phyloP scores from a whole-genome alignment of 768 basidiomycete species.

The Amanita jacksonii region DNA sequence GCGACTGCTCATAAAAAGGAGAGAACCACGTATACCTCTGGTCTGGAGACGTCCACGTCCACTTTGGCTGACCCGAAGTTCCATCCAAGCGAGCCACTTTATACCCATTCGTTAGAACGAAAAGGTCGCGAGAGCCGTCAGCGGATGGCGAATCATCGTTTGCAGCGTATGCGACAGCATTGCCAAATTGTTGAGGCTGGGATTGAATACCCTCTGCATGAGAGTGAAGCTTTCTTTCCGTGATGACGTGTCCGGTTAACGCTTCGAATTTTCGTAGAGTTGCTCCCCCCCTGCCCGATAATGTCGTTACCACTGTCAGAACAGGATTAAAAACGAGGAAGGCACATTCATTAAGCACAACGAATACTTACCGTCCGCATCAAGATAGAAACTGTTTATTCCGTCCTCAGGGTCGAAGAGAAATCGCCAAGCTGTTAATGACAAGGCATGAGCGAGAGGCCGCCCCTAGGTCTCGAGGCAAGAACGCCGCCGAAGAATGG shows the following conservation, averaged over 20 bases:
- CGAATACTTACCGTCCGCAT: conserved; percentile 38
- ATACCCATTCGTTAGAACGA: conserved; percentile 53
- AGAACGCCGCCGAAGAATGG: too few relatives aligned
- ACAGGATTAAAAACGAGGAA: background rate
- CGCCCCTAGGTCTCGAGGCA: too few relatives aligned
- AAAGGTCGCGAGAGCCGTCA: conserved; percentile 21
- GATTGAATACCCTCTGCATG: conserved; percentile 29
- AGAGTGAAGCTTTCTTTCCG: conserved; percentile 56
- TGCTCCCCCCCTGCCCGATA: conserved; percentile 70
- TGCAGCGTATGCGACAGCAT: conserved; percentile 34
- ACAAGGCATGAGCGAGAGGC: background rate
- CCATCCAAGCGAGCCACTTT: conserved; percentile 42
- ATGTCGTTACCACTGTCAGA: conserved; percentile 48
- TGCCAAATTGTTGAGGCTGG: conserved; percentile 50
- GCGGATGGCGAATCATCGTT: conserved; percentile 12
- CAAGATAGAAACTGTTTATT: conserved; percentile 52
- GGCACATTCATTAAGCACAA: too few relatives aligned
- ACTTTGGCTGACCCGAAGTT: conserved; percentile 42
- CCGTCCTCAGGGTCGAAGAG: conserved; percentile 61
- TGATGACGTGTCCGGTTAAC: conserved; percentile 49
- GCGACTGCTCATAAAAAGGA: background rate
- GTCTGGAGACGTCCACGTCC: conserved; percentile 69
- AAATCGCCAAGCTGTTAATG: conserved; percentile 65
- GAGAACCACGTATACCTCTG: conserved; percentile 41
- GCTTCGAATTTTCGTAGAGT: conserved; percentile 61